Conservation (phyloP, 2,329 filamentous ascomycete genomes). For the Fusarium citri region DNA sequence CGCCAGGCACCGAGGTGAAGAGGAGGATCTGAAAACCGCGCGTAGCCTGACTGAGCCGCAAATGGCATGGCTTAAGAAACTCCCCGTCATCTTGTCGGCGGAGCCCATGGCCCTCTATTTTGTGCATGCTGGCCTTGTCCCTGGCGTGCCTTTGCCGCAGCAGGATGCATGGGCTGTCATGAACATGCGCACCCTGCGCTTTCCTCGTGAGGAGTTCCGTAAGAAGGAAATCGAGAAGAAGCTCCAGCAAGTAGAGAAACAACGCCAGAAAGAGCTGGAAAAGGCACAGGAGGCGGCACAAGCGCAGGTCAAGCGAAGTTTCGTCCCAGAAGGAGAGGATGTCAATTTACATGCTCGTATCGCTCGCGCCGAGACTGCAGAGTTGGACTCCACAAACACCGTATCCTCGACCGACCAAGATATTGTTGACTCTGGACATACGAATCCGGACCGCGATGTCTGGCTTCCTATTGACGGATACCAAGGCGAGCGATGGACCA, state of each 20-base stretch:
- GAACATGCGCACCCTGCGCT: slow-evolving; percentile 88
- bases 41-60: slow-evolving; percentile 68
- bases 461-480: slow-evolving; percentile 56
- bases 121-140: slow-evolving; percentile 88
- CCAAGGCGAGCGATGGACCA: slow-evolving; percentile 74
- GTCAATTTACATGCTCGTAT: not conserved
- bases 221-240: slow-evolving; percentile 49
- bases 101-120: slow-evolving; percentile 74
- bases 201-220: slow-evolving; percentile 57
- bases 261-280: slow-evolving; percentile 31
- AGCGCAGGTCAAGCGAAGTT: slow-evolving; percentile 8
- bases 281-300: slow-evolving; percentile 30
- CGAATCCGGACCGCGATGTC: slow-evolving; percentile 47
- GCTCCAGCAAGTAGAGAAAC: slow-evolving; percentile 39
- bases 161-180: slow-evolving; percentile 86
- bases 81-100: slow-evolving; percentile 82
- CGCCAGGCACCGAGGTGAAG: slow-evolving; percentile 50
- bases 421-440: slow-evolving; percentile 18
- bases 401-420: not conserved
- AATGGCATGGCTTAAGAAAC: slow-evolving; percentile 73
- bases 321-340: not conserved
- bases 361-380: slow-evolving; percentile 19
- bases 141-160: slow-evolving; percentile 74
- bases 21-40: slow-evolving; percentile 64
- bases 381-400: not conserved